phyloP scores from a whole-genome alignment of 768 basidiomycete genomes.

The Calocera cornea region DNA sequence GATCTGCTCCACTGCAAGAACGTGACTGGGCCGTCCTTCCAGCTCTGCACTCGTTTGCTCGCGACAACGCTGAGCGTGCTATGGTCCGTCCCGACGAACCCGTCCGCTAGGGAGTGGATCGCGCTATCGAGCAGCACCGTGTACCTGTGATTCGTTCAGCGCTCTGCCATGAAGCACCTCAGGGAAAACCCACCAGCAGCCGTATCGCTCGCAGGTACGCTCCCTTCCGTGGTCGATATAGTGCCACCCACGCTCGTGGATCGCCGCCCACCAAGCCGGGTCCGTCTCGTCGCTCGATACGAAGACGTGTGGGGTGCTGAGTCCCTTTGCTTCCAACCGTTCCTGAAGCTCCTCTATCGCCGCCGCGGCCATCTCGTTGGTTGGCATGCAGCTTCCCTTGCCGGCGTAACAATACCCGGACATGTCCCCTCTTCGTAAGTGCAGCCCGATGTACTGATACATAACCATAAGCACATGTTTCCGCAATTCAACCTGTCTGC shows the following conservation, averaged over 20 bases:
- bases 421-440: neutral
- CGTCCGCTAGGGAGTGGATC: no score
- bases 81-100: no score
- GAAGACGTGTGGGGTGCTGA: neutral
- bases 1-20: no score
- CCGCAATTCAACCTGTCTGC: neutral
- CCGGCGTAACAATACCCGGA: neutral
- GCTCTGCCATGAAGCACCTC: no score
- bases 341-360: neutral
- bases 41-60: no score
- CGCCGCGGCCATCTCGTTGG: neutral
- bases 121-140: no score
- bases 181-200: neutral
- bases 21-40: no score
- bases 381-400: neutral
- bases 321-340: neutral
- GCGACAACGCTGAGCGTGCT: no score
- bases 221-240: slow-evolving; percentile 2
- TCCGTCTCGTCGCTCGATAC: slow-evolving; percentile 9
- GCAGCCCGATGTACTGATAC: neutral
- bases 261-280: slow-evolving; percentile 7
- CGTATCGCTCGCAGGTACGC: neutral
- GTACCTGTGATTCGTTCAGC: no score
- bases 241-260: slow-evolving; percentile 5
- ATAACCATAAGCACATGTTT: neutral